Evolutionary conservation across 2,329 filamentous ascomycete species (phyloP).

Genomic region (Aspergillus sp.): DNA sequence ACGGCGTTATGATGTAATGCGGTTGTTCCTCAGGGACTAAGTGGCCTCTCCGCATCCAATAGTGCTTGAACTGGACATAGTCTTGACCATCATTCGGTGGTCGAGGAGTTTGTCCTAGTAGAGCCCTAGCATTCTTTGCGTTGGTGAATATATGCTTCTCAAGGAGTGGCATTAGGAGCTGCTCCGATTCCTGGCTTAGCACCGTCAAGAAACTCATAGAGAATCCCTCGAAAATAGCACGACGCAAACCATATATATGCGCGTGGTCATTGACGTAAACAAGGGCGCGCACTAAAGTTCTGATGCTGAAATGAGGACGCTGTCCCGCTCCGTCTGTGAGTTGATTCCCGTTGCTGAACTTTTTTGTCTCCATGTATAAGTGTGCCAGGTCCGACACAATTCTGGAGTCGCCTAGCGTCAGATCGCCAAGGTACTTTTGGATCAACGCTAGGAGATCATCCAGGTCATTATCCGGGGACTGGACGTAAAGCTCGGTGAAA

Average conservation of each 20-base stretch:
- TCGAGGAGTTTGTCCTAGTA: slow-evolving; percentile 75
- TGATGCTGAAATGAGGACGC: slow-evolving; percentile 92
- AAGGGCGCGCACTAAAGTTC: slow-evolving; percentile 85
- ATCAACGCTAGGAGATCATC: slow-evolving; percentile 87
- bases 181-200: slow-evolving; percentile 77
- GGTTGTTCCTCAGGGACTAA: slow-evolving; percentile 66
- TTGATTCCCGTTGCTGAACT: slow-evolving; percentile 73
- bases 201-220: slow-evolving; percentile 97
- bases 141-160: slow-evolving; percentile 74
- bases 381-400: slow-evolving; percentile 77
- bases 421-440: slow-evolving; percentile 76
- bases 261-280: slow-evolving; percentile 84
- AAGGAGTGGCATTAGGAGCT: slow-evolving; percentile 73
- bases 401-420: slow-evolving; percentile 68
- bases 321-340: slow-evolving; percentile 94
- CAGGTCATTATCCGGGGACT: slow-evolving; percentile 80
- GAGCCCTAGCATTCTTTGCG: slow-evolving; percentile 64
- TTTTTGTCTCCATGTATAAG: slow-evolving; percentile 85
- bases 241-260: slow-evolving; percentile 76
- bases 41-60: slow-evolving; percentile 81
- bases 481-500: slow-evolving; percentile 94
- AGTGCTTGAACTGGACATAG: slow-evolving; percentile 84
- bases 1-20: slow-evolving; percentile 95
- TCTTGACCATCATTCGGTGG: slow-evolving; percentile 71
- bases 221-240: slow-evolving; percentile 91